Evolutionary conservation across 352 stramenopile species (phyloP).

Genomic region (Phytophthora meadii): DNA sequence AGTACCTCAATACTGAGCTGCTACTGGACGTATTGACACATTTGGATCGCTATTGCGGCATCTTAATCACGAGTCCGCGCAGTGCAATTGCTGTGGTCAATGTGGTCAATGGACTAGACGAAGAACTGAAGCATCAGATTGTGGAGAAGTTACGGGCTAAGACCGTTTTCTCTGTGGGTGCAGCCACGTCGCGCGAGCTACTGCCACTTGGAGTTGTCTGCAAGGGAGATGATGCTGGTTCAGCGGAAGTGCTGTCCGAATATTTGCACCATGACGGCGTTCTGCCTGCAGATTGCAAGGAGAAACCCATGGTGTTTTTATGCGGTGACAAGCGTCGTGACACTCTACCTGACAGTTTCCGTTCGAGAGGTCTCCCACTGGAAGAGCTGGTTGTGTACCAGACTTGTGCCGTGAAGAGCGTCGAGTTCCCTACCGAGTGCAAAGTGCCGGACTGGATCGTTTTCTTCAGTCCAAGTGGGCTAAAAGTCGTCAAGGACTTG

Average conservation of each 20-base stretch:
- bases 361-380: slow-evolving; percentile 44
- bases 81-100: slow-evolving; percentile 61
- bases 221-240: slow-evolving; percentile 73
- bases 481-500: slow-evolving; percentile 61
- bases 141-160: slow-evolving; percentile 38
- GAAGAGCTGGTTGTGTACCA: slow-evolving; percentile 76
- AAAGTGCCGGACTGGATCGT: slow-evolving; percentile 66
- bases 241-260: slow-evolving; percentile 61
- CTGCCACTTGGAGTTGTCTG: slow-evolving; percentile 58
- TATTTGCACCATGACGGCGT: slow-evolving; percentile 51
- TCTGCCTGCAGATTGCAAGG: slow-evolving; percentile 40
- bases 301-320: slow-evolving; percentile 75
- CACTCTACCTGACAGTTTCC: slow-evolving; percentile 71
- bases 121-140: slow-evolving; percentile 20
- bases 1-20: slow-evolving; percentile 59
- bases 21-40: slow-evolving; percentile 49
- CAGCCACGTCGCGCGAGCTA: slow-evolving; percentile 70
- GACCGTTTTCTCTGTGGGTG: slow-evolving; percentile 70
- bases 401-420: slow-evolving; percentile 53
- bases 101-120: slow-evolving; percentile 40
- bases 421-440: slow-evolving; percentile 50
- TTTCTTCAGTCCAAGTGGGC: slow-evolving; percentile 85
- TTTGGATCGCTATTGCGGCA: slow-evolving; percentile 57
- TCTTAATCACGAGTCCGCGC: slow-evolving; percentile 83
- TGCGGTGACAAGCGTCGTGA: slow-evolving; percentile 79